Evolutionary conservation across 306 rosid genomes (phyloP), one percentile per base, ranked within the genome.

Genomic region (Glycyrrhiza uralensis): DNA sequence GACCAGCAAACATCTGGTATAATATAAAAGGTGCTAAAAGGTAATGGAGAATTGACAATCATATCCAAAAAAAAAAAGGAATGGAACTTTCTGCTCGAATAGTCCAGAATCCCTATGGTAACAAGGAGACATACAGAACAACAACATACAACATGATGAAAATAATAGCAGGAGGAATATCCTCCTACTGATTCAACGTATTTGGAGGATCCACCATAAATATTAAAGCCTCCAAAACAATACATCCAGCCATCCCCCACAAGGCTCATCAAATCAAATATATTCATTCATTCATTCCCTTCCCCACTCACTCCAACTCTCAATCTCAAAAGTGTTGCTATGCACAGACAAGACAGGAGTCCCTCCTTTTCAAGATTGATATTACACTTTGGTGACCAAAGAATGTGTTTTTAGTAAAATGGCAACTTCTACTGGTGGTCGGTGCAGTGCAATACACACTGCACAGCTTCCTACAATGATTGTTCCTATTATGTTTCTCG

Each of bases 121-220:
- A 79, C 59, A 66, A 39, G 68, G 62, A 7, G 66, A 71, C 24
- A 72, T 58, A 78, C 32, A 39, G 79, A 73, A 71, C 80, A 88
- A 39, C 77, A 73, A 71, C 80, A 88, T 82, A 84, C 81, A 89
- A 71, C 77, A 78, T 56, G 55, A 62, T 74, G 76, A 71, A 78
- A 77, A 59, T 75, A 80, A 79, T 73, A 61, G 62, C 77, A 70
- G 62, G 78, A 74, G 71, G 82, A 69, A 78, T 72, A 85, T 47
- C 86, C 85, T 81, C 83, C 83, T 72, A 69, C 76, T 76, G 61
- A 73, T 76, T 68, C 23, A 35, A 52, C 39, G 69, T 54, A 76
- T 19, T 33, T 50, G 88, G 85, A 74, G 80, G 89, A 80, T 67
- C 85, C 11, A 72, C 44, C 58, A 46, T 42, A 79, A 79, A 83